Evolutionary conservation across 2,329 filamentous ascomycete species (phyloP).

Genomic region (Colletotrichum destructivum): DNA sequence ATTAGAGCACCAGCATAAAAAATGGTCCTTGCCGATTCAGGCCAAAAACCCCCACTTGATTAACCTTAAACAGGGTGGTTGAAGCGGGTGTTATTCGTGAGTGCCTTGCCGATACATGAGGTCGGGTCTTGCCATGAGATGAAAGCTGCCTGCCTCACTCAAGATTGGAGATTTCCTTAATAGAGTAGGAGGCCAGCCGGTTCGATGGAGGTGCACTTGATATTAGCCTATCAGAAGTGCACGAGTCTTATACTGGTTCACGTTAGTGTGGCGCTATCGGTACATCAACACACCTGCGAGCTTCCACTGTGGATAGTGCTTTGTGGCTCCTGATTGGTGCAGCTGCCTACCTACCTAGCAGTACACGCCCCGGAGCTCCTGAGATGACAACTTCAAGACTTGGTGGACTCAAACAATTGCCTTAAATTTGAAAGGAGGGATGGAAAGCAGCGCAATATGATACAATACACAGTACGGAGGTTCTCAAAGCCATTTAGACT

Average conservation of each 20-base stretch:
- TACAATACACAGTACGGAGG: not conserved
- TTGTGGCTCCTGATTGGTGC: not conserved
- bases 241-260: not conserved
- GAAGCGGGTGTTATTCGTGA: conserved; percentile 1
- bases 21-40: conserved; percentile 1
- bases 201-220: not conserved
- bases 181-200: not conserved
- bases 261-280: not conserved
- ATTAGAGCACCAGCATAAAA: conserved; percentile 10
- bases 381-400: conserved; percentile 2
- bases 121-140: conserved; percentile 11
- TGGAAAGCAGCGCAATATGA: conserved; percentile 18
- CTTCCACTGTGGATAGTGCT: not conserved
- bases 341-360: not conserved
- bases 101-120: conserved; percentile 25
- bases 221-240: not conserved
- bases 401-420: not conserved
- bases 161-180: conserved; percentile 31
- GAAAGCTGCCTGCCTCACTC: conserved; percentile 7
- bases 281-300: not conserved
- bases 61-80: not conserved
- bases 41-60: not conserved
- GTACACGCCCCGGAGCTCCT: not conserved
- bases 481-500: not conserved
- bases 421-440: not conserved